Evolutionary conservation across 148 eudicot genomes (phyloP).

Genomic region (Rhododendron simsii): DNA sequence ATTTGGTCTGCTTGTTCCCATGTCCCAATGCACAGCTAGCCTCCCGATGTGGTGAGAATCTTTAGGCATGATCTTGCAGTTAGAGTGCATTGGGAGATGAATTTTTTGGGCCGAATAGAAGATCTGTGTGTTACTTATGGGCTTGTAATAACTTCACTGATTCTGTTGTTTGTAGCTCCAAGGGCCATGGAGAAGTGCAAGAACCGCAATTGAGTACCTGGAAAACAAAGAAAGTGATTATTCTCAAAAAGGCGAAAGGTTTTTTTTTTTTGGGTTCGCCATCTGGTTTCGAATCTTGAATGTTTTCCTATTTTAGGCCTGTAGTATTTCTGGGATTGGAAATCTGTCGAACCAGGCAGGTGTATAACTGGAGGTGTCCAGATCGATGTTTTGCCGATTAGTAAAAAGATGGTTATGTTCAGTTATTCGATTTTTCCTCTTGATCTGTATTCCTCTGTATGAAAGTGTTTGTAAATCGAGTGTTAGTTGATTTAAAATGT

Average conservation of each 20-base stretch:
- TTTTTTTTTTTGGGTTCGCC: conserved; percentile 1
- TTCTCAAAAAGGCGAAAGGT: background rate
- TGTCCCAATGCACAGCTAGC: background rate
- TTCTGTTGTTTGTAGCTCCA: conserved; percentile 35
- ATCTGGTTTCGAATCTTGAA: background rate
- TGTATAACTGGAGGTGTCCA: conserved; percentile 12
- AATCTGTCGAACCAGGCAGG: background rate
- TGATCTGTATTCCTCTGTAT: background rate
- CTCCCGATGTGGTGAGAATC: background rate
- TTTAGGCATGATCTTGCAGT: background rate
- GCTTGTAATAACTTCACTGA: background rate
- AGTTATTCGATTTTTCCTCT: background rate
- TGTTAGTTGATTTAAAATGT: background rate
- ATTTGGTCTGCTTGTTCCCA: background rate
- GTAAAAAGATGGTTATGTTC: background rate
- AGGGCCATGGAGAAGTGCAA: conserved; percentile 39
- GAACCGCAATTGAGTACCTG: conserved; percentile 22
- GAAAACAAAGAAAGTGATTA: background rate
- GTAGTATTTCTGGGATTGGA: conserved; percentile 9
- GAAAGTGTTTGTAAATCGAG: background rate
- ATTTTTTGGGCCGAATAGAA: background rate
- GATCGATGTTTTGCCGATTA: background rate
- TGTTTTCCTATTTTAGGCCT: background rate
- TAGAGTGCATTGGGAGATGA: background rate
- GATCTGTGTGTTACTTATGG: background rate